Conservation (phyloP, 129 eudicot genomes). For the Flaveria robusta region DNA sequence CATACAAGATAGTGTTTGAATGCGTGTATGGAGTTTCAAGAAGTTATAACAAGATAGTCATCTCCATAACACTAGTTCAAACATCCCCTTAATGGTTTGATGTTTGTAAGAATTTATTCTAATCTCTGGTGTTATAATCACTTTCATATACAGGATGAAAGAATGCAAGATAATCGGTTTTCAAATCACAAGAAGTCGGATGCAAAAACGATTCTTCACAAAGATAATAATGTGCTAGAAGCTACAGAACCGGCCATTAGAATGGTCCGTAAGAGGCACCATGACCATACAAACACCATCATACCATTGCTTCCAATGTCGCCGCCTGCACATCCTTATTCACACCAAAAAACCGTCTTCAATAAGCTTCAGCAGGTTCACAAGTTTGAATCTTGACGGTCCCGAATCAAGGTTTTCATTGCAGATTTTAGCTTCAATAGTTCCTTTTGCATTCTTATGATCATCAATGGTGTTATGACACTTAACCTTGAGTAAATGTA, state of each 20-base stretch:
- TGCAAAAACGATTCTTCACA: constrained; percentile 13
- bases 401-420: constrained; percentile 11
- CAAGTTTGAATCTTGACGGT: constrained; percentile 38
- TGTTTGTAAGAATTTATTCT: not conserved
- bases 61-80: not conserved
- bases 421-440: constrained; percentile 6
- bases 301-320: constrained; percentile 14
- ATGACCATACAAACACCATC: constrained; percentile 30
- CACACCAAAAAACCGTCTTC: constrained; percentile 24
- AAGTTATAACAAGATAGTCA: not conserved
- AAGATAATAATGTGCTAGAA: constrained; percentile 20
- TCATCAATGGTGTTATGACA: constrained; percentile 33
- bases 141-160: constrained; percentile 30
- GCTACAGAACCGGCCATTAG: constrained; percentile 35
- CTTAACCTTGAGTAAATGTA: constrained; percentile 29
- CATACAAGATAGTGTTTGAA: no score
- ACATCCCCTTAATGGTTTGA: not conserved
- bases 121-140: not conserved
- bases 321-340: constrained; percentile 25
- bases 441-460: not conserved
- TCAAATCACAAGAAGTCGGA: constrained; percentile 42
- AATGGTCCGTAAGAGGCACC: constrained; percentile 50
- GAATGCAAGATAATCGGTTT: constrained; percentile 34
- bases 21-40: not conserved
- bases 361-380: constrained; percentile 34